Evolutionary conservation across 1,284 basidiomycete genomes (phyloP), one percentile per base, ranked within the genome.

Genomic region (Ustilago trichophora): DNA sequence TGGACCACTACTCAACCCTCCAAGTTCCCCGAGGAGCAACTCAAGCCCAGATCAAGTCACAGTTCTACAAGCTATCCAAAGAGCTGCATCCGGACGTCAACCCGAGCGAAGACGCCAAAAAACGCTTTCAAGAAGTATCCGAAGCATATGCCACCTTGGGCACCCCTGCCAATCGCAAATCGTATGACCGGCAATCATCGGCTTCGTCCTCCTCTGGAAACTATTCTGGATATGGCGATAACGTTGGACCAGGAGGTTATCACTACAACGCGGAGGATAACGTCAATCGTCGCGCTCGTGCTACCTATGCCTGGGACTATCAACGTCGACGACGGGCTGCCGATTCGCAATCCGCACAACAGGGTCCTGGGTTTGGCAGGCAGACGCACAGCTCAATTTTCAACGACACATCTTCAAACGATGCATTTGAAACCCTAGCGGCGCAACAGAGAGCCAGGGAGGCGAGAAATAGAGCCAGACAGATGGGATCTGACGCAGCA

Each of bases 61-160:
- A 80, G 40, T 81, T 81, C 55, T 81, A 81, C 67, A 69, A 77
- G 51, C 74, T 80, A 2, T 79, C 77, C 9, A 81, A 81, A 35
- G 49, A 77, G 47, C 70, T 73, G 9, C 79, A 81, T 34, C 79
- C 79, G n/a, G 79, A 81, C 50, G 64, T 77, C 24, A 80, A 78
- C 43, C 60, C 66, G 6, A 54, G 56, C 13, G 71, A 75, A 4
- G 75, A 81, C 12, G 74, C 72, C n/a, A 81, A 77, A 51, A 52
- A 34, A 21, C 46, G 62, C 32, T 81, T 81, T 27, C 79, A 81
- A 59, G 67, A 74, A 18, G 79, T 81, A 1, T 69, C 62, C 21
- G 79, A 81, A 47, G 79, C 79, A 6, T 81, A 75, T 24, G 75
- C 73, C 1, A 75, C 72, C 5, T 59, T 81, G 0, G 72, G 75